Percentiles rank a stretch among this genome's conserved stretches.
Evolutionary conservation across 345 rosid species (phyloP).

Genomic region (Geranium brycei): DNA sequence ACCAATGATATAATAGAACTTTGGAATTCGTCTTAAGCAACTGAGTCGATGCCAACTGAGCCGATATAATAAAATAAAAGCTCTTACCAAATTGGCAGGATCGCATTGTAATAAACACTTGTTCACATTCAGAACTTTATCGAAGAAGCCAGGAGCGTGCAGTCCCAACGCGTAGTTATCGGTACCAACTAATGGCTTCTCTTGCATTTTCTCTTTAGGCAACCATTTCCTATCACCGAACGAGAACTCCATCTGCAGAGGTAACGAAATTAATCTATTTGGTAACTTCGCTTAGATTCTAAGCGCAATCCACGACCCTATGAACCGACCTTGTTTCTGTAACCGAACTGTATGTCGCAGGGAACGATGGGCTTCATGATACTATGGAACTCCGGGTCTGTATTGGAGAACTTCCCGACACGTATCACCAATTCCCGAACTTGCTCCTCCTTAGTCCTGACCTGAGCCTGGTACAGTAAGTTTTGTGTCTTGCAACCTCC

Average conservation of each 20-base stretch:
- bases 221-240: slow-evolving; percentile 76
- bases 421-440: slow-evolving; percentile 49
- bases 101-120: slow-evolving; percentile 77
- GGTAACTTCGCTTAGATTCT: background rate
- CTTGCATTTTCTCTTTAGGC: slow-evolving; percentile 43
- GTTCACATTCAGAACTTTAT: slow-evolving; percentile 67
- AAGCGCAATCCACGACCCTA: background rate
- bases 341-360: slow-evolving; percentile 64
- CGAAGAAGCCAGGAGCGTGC: slow-evolving; percentile 85
- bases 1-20: no score
- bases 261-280: background rate
- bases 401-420: slow-evolving; percentile 61
- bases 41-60: background rate
- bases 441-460: slow-evolving; percentile 74
- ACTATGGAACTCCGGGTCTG: slow-evolving; percentile 22
- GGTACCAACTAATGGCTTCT: slow-evolving; percentile 33
- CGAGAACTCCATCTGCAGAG: slow-evolving; percentile 78
- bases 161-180: slow-evolving; percentile 60
- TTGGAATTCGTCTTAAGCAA: background rate
- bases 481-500: slow-evolving; percentile 90
- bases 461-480: slow-evolving; percentile 68
- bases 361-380: slow-evolving; percentile 72
- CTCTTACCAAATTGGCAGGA: slow-evolving; percentile 65
- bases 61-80: background rate
- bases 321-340: slow-evolving; percentile 68